Conservation (phyloP, 1,284 basidiomycete genomes). For the Xerocomus nothofagi region DNA sequence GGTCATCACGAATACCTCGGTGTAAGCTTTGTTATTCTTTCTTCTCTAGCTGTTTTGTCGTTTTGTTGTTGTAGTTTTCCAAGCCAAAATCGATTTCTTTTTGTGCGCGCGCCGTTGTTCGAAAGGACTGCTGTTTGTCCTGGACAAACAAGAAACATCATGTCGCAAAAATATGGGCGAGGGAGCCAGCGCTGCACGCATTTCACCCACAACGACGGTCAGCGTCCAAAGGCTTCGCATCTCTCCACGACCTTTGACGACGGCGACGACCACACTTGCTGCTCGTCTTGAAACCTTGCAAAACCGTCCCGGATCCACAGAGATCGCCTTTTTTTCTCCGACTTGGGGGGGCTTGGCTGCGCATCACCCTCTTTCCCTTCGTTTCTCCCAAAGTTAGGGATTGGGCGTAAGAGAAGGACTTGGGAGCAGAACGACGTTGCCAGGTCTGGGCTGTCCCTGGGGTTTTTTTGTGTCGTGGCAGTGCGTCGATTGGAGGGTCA, state of each 20-base stretch:
- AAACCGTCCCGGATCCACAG: conserved; percentile 58
- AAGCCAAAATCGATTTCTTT: background rate
- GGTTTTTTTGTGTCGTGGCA: background rate
- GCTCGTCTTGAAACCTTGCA: conserved; percentile 49
- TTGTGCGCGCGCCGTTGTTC: background rate
- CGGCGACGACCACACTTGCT: background rate
- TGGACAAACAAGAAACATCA: conserved; percentile 39
- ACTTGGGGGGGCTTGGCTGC: background rate
- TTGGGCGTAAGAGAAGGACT: background rate
- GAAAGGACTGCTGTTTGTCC: conserved; percentile 29
- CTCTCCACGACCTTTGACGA: conserved; percentile 6
- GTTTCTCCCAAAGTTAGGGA: background rate
- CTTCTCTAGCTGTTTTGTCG: background rate
- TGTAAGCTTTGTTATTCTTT: conserved; percentile 11
- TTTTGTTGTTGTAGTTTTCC: conserved; percentile 3
- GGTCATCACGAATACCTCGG: conserved; percentile 9
- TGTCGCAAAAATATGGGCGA: conserved; percentile 39
- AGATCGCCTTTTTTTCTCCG: conserved; percentile 46
- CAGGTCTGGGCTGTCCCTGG: conserved; percentile 2
- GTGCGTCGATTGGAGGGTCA: conserved; percentile 8
- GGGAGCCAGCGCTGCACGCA: conserved; percentile 24
- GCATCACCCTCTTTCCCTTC: conserved; percentile 1
- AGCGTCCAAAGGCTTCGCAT: background rate
- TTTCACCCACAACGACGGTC: conserved; percentile 27
- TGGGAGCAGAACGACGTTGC: background rate